Percentiles rank a stretch among this genome's conserved stretches.
These are phyloP conservation scores for Monascus ruber DNA, from an alignment of 2,329 filamentous ascomycete species.

Conservation along the genomic window DNA sequence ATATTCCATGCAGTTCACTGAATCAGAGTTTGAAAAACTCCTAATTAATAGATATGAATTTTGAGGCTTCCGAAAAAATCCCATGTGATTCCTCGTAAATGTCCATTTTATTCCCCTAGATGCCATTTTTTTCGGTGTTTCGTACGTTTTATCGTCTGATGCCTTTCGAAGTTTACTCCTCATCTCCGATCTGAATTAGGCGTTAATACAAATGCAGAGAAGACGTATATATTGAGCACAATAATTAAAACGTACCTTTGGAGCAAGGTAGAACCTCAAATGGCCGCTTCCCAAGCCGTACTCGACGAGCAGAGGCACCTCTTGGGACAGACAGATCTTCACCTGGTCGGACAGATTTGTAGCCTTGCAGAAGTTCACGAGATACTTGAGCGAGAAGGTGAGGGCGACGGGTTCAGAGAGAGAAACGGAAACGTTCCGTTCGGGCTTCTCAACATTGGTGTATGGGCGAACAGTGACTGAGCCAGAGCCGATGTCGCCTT, in stretches of 20 bases:
- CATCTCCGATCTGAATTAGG: slow-evolving; percentile 49
- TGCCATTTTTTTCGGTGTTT: slow-evolving; percentile 18
- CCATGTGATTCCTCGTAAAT: neutral
- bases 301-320: slow-evolving; percentile 92
- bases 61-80: neutral
- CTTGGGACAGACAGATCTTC: slow-evolving; percentile 87
- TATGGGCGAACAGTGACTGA: slow-evolving; percentile 84
- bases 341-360: slow-evolving; percentile 69
- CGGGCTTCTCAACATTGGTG: slow-evolving; percentile 79
- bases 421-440: slow-evolving; percentile 75
- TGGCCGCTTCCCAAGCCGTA: slow-evolving; percentile 78
- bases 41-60: too few species aligned
- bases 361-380: slow-evolving; percentile 99
- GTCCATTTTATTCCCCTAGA: slow-evolving; percentile 3
- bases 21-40: too few species aligned
- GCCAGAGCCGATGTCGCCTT: slow-evolving; percentile 91
- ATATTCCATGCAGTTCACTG: too few species aligned
- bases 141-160: slow-evolving; percentile 8
- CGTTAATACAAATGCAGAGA: slow-evolving; percentile 17
- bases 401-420: slow-evolving; percentile 85
- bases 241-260: slow-evolving; percentile 59
- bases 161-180: slow-evolving; percentile 29
- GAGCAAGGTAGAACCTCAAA: slow-evolving; percentile 92
- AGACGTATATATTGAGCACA: slow-evolving; percentile 6
- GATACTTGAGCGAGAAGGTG: slow-evolving; percentile 97